Evolutionary conservation across 176 grass and related monocot species (phyloP).

Genomic region (Rhynchospora pubera): DNA sequence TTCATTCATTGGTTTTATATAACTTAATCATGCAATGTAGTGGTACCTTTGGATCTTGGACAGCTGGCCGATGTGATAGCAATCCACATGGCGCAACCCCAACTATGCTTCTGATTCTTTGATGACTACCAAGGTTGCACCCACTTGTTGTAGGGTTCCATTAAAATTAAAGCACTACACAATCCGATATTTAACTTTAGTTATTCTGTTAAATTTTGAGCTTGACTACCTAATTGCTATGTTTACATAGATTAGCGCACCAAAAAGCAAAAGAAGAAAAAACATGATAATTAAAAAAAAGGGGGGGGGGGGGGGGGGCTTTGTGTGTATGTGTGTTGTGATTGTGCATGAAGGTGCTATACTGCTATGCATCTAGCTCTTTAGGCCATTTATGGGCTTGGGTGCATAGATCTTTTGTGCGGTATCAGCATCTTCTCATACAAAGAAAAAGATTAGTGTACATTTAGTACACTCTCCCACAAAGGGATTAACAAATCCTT

Average conservation of each 20-base stretch:
- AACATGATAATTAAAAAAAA: neutral
- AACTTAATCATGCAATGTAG: neutral
- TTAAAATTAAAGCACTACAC: neutral
- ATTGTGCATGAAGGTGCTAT: too few species aligned
- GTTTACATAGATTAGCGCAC: neutral
- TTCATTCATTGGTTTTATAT: neutral
- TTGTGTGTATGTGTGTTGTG: neutral
- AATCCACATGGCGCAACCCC: conserved; percentile 23
- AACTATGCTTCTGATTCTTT: conserved; percentile 3
- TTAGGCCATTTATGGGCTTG: neutral
- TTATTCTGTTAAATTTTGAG: neutral
- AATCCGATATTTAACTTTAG: neutral
- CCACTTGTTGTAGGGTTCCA: neutral
- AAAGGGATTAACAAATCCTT: neutral
- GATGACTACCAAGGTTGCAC: conserved; percentile 6
- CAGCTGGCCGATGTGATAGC: conserved; percentile 13
- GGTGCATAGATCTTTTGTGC: neutral
- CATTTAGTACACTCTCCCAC: conserved; percentile 2
- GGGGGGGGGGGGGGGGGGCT: too few species aligned
- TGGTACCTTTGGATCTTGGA: conserved; percentile 3
- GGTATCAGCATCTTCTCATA: neutral
- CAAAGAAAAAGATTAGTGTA: neutral
- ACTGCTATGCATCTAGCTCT: neutral
- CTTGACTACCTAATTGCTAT: neutral
- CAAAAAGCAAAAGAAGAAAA: neutral